These are phyloP conservation scores for Ehretia macrophylla DNA, from an alignment of 257 asterid species.

Conservation along the genomic window DNA sequence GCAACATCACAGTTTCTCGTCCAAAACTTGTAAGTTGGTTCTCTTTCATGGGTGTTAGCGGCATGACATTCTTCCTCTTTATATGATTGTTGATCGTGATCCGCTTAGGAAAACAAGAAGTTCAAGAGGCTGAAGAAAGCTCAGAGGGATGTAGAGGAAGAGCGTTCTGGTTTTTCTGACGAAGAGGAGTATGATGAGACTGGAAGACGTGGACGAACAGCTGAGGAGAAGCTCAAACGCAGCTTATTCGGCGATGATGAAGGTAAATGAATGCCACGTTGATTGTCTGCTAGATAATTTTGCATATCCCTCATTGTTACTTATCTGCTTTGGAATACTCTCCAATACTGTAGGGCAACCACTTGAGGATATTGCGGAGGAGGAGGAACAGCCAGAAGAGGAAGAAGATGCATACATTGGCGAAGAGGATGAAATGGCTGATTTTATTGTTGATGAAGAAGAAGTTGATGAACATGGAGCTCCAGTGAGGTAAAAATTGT, in stretches of 20 bases:
- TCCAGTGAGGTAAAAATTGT: slow-evolving; percentile 53
- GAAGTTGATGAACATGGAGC: slow-evolving; percentile 83
- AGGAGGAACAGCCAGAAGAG: slow-evolving; percentile 66
- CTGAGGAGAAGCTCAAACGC: slow-evolving; percentile 75
- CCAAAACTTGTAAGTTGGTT: slow-evolving; percentile 50
- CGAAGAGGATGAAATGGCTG: slow-evolving; percentile 96
- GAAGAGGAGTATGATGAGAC: slow-evolving; percentile 72
- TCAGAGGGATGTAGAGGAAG: slow-evolving; percentile 69
- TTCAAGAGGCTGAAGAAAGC: slow-evolving; percentile 89
- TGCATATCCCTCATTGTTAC: background rate
- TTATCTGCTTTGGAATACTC: slow-evolving; percentile 13
- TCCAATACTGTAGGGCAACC: slow-evolving; percentile 49
- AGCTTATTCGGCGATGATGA: slow-evolving; percentile 86
- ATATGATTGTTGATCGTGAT: slow-evolving; percentile 7
- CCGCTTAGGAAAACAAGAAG: slow-evolving; percentile 62
- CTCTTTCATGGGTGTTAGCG: slow-evolving; percentile 10
- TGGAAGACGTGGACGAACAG: slow-evolving; percentile 64
- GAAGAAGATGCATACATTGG: slow-evolving; percentile 67
- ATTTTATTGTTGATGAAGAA: slow-evolving; percentile 90
- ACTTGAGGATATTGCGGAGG: slow-evolving; percentile 91
- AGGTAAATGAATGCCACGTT: slow-evolving; percentile 36
- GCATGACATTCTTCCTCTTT: background rate
- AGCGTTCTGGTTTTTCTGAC: slow-evolving; percentile 66
- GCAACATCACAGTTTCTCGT: slow-evolving; percentile 78
- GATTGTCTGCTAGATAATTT: slow-evolving; percentile 2